Base-by-base conservation (phyloP, 768 basidiomycete genomes). In the Gyrodon lividus region DNA sequence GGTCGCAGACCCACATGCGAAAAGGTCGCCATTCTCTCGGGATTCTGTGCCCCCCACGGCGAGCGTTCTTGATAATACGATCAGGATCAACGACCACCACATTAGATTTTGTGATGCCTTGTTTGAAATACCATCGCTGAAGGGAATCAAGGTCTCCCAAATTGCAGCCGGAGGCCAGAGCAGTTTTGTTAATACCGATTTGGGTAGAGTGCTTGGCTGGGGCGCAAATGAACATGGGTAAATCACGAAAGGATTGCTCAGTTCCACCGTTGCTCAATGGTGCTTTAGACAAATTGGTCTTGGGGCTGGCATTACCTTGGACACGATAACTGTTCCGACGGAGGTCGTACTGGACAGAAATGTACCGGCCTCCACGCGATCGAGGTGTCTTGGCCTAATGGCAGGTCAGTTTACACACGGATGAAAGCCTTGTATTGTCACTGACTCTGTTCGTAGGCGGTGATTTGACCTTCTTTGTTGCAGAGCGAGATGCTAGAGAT, bases 191-290 rank as follows among this genome's bases (percentile, higher is more conserved):
- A 74, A 83, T 22, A 92, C 91, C 0, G 59, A 70, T 6, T 69
- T 74, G 2, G 94, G 92, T 2, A 75, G 83, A 48, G 88, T 95
- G 9, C 77, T 98, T 17, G 91, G 84, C 0, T 96, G 89, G 83
- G 94, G 94, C 40, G 90, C 90, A 1, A 96, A 97, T 64, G 85
- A 89, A 56, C 87, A 78, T 59, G 92, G 92, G 87, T 87, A 58
- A 46, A 78, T 50, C 13, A 34, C 14, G 5, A 17, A 24, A 26
- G 17, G 9, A 22, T 31, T 8, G 16, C 23, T 37, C 1, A 5
- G 19, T 30, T 34, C 35, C 31, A n/a, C 16, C 5, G 42, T 43
- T 19, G 50, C 52, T 51, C 17, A 60, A 16, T 28, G 37, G 22
- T 22, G 8, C 35, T 52, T 17, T 59, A 89, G 91, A 23, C 93